Evolutionary conservation across 1,139 yeast genomes (phyloP).

Genomic region (Candida gigantensis): DNA sequence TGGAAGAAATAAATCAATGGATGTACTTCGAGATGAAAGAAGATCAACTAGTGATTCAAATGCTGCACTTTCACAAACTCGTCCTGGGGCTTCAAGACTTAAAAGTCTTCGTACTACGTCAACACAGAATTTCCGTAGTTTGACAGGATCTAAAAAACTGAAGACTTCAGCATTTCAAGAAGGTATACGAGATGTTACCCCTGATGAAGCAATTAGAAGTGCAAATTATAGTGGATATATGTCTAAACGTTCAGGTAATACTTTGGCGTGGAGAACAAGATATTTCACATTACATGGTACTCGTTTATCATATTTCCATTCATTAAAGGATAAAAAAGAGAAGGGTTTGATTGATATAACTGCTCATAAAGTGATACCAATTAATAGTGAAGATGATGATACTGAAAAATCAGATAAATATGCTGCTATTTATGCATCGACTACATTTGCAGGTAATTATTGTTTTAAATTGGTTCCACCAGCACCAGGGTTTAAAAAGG

Average conservation of each 20-base stretch:
- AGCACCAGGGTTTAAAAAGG: slow-evolving; percentile 95
- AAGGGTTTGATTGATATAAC: slow-evolving; percentile 94
- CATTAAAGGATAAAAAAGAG: slow-evolving; percentile 79
- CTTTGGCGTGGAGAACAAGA: slow-evolving; percentile 90
- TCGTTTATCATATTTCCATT: slow-evolving; percentile 81
- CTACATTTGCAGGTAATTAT: slow-evolving; percentile 88
- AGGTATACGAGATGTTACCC: slow-evolving; percentile 77
- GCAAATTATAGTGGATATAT: slow-evolving; percentile 92
- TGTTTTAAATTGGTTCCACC: slow-evolving; percentile 96
- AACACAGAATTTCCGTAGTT: slow-evolving; percentile 44
- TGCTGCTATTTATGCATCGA: slow-evolving; percentile 85
- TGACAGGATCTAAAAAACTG: slow-evolving; percentile 52
- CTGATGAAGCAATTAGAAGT: slow-evolving; percentile 73
- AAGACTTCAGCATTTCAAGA: slow-evolving; percentile 91
- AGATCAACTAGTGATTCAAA: slow-evolving; percentile 33
- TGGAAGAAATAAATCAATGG: slow-evolving; percentile 13
- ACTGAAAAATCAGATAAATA: slow-evolving; percentile 73
- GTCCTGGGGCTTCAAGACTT: slow-evolving; percentile 27
- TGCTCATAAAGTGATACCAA: slow-evolving; percentile 82
- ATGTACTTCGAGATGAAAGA: slow-evolving; percentile 28
- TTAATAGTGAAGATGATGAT: slow-evolving; percentile 52
- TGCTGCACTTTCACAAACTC: slow-evolving; percentile 7
- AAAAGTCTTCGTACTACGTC: slow-evolving; percentile 46
- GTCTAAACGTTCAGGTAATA: slow-evolving; percentile 82
- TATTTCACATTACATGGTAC: slow-evolving; percentile 92